These are phyloP conservation scores for Fusarium udum DNA, from an alignment of 2,329 filamentous ascomycete species.

Conservation along the genomic window DNA sequence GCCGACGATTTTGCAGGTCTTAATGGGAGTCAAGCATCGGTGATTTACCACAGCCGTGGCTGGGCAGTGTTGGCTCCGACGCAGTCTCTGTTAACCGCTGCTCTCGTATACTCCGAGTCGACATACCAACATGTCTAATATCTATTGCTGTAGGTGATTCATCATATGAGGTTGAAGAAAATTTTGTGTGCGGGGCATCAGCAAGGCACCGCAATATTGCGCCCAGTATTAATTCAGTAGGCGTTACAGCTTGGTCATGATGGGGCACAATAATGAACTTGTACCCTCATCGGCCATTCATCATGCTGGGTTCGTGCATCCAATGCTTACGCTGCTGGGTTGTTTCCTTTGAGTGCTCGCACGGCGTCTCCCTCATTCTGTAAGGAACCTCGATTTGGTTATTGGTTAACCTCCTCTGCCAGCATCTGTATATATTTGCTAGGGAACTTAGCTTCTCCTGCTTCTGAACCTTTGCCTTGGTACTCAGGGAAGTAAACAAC, in stretches of 20 bases:
- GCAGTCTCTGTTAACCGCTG: not conserved
- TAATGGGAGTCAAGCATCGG: conserved; percentile 26
- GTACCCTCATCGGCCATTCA: conserved; percentile 24
- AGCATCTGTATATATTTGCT: not conserved
- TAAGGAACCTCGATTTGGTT: conserved; percentile 14
- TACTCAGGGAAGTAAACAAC: not conserved
- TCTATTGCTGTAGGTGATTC: not conserved
- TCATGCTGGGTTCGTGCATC: conserved; percentile 9
- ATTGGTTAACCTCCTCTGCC: not conserved
- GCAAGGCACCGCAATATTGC: conserved; percentile 34
- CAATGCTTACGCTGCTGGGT: conserved; percentile 1
- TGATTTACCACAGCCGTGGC: conserved; percentile 24
- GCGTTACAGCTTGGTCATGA: conserved; percentile 21
- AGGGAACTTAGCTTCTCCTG: not conserved
- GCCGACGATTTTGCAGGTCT: conserved; percentile 21
- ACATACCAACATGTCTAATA: not conserved
- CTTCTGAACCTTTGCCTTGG: not conserved
- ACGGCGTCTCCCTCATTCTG: conserved; percentile 25
- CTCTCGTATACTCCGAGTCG: not conserved
- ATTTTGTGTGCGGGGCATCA: conserved; percentile 18
- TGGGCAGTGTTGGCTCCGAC: conserved; percentile 14
- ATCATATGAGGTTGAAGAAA: not conserved
- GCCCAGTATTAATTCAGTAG: conserved; percentile 18
- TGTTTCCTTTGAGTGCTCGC: conserved; percentile 5
- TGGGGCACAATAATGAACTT: conserved; percentile 8